phyloP scores from a whole-genome alignment of 2,329 filamentous ascomycete genomes.

The Fusarium sp. region DNA sequence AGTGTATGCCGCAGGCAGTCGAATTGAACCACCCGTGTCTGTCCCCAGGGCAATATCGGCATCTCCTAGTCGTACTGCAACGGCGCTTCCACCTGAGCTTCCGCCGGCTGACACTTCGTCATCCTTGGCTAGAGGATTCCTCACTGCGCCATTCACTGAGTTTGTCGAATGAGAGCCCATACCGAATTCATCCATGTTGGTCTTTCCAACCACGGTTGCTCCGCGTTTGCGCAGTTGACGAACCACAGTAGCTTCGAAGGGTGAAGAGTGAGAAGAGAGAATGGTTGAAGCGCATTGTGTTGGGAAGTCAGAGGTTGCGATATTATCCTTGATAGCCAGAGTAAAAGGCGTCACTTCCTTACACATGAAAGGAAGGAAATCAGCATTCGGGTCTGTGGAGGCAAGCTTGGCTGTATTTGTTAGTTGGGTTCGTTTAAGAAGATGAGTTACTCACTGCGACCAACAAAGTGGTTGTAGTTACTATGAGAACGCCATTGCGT shows the following conservation, averaged over 20 bases:
- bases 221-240: constrained; percentile 70
- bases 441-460: constrained; percentile 39
- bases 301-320: constrained; percentile 68
- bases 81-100: constrained; percentile 92
- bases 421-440: constrained; percentile 1
- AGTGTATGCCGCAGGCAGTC: constrained; percentile 88
- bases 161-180: constrained; percentile 88
- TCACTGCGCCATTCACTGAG: constrained; percentile 74
- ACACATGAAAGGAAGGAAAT: constrained; percentile 23
- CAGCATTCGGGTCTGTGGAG: not conserved
- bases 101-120: constrained; percentile 75
- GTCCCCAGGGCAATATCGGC: constrained; percentile 80
- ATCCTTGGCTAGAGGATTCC: constrained; percentile 55
- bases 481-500: constrained; percentile 43
- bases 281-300: constrained; percentile 88
- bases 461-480: constrained; percentile 51
- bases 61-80: constrained; percentile 74
- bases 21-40: constrained; percentile 90
- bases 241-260: constrained; percentile 85
- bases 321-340: constrained; percentile 81
- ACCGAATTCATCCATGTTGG: constrained; percentile 95
- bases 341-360: constrained; percentile 48
- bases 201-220: constrained; percentile 76
- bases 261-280: constrained; percentile 74
- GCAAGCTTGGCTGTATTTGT: constrained; percentile 22